Conservation (phyloP, 2,329 filamentous ascomycete species). For the Cyphellophora attinorum region DNA sequence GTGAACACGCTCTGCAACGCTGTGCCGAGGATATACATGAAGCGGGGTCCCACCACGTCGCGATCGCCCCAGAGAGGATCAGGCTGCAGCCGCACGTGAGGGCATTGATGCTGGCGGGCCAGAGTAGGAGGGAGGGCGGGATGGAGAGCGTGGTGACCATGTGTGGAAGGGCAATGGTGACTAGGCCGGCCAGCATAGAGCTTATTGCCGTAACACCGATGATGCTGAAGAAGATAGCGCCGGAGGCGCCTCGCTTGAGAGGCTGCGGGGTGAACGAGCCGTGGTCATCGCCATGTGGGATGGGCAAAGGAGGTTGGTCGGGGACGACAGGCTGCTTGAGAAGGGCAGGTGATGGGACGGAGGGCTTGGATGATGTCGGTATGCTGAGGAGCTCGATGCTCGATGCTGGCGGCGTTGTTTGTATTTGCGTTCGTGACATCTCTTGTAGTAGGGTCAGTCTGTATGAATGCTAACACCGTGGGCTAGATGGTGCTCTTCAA, state of each 20-base stretch:
- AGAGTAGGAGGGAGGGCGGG: constrained; percentile 16
- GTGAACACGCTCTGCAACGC: constrained; percentile 35
- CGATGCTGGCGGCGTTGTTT: no score
- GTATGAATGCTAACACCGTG: no score
- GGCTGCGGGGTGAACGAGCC: not conserved
- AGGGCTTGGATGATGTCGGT: no score
- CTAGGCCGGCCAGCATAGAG: constrained; percentile 15
- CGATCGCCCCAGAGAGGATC: constrained; percentile 40
- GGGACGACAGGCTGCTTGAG: no score
- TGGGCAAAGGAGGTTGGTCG: no score
- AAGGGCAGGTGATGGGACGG: no score
- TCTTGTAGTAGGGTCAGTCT: no score
- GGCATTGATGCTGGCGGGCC: constrained; percentile 26
- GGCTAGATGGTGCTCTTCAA: no score
- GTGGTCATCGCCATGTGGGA: no score
- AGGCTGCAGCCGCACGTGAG: constrained; percentile 41
- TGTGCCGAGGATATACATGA: constrained; percentile 38
- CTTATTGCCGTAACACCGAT: constrained; percentile 12
- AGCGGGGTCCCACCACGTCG: constrained; percentile 39
- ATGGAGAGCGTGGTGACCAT: constrained; percentile 18
- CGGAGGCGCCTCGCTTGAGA: constrained; percentile 5
- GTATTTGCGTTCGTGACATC: no score
- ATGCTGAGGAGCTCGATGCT: no score
- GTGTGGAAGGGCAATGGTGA: constrained; percentile 18
- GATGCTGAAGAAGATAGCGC: constrained; percentile 9